Percentiles rank a stretch among this genome's conserved stretches.
phyloP scores from a whole-genome alignment of 1,284 basidiomycete species.

The Macrocybe sp. region DNA sequence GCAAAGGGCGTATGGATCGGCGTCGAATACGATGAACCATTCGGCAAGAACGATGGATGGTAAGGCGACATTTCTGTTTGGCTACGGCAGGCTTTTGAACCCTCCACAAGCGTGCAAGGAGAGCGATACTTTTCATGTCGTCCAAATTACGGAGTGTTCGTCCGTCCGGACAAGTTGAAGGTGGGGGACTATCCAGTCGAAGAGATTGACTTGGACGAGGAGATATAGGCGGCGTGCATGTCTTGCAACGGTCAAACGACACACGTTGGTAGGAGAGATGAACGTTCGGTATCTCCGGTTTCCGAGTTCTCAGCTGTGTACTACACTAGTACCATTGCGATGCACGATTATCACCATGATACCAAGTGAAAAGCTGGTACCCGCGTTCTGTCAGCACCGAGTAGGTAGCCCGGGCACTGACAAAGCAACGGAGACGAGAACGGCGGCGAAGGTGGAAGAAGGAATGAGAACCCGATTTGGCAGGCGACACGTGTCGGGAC shows the following conservation, averaged over 20 bases:
- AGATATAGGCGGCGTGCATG: too few species aligned
- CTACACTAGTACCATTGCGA: too few species aligned
- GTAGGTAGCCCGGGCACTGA: conserved; percentile 12
- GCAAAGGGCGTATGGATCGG: conserved; percentile 85
- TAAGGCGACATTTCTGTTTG: conserved; percentile 27
- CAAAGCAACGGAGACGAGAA: conserved; percentile 18
- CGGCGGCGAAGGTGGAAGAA: conserved; percentile 26
- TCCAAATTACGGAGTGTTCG: conserved; percentile 82
- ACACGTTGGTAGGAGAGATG: too few species aligned
- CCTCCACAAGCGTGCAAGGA: conserved; percentile 66
- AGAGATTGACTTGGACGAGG: conserved; percentile 59
- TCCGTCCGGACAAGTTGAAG: conserved; percentile 78
- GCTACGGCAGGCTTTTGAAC: conserved; percentile 1
- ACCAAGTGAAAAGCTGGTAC: too few species aligned
- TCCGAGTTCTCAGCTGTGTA: too few species aligned
- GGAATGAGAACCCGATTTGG: conserved; percentile 19
- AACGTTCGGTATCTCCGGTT: too few species aligned
- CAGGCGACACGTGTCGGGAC: conserved; percentile 18
- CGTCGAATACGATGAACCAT: conserved; percentile 93
- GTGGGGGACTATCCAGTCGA: conserved; percentile 87
- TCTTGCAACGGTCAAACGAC: too few species aligned
- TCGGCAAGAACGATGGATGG: conserved; percentile 95
- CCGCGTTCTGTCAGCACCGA: too few species aligned
- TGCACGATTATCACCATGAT: too few species aligned
- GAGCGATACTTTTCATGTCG: conserved; percentile 80